Percentiles rank a stretch among this genome's conserved stretches.
Evolutionary conservation across 2,329 filamentous ascomycete species (phyloP).

Genomic region (Aspergillus versicolor): DNA sequence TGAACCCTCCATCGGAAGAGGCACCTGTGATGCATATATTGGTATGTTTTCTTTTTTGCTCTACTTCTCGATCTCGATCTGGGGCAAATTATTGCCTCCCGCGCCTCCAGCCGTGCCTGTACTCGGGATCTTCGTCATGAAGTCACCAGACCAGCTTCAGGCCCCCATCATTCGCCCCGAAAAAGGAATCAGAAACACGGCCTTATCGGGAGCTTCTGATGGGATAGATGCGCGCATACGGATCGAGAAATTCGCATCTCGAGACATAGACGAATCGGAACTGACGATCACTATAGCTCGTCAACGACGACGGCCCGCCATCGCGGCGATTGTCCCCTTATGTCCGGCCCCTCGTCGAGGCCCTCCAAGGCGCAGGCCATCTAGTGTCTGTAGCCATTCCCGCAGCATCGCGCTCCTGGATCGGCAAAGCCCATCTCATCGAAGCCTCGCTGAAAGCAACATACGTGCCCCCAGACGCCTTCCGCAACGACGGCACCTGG

Average conservation of each 20-base stretch:
- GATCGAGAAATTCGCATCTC: background rate
- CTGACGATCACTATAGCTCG: conserved; percentile 27
- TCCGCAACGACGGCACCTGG: conserved; percentile 58
- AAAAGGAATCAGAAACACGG: conserved; percentile 1
- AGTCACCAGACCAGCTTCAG: conserved; percentile 11
- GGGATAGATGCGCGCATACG: background rate
- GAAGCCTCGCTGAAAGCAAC: conserved; percentile 76
- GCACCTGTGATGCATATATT: conserved; percentile 46
- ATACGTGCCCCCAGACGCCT: conserved; percentile 67
- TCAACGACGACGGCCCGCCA: conserved; percentile 75
- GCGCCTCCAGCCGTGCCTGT: background rate
- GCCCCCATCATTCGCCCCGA: background rate
- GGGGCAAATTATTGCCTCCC: conserved; percentile 1
- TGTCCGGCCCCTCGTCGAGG: conserved; percentile 67
- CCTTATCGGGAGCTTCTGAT: background rate
- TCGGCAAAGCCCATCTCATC: conserved; percentile 93
- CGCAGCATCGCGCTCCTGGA: conserved; percentile 87
- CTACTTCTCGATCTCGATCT: conserved; percentile 8
- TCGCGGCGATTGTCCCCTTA: conserved; percentile 72
- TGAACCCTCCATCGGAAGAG: conserved; percentile 2
- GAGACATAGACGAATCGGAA: background rate
- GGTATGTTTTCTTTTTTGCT: conserved; percentile 33
- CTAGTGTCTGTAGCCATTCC: conserved; percentile 84
- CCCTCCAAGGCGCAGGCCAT: conserved; percentile 71
- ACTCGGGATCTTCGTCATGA: background rate